phyloP scores from a whole-genome alignment of 2,329 filamentous ascomycete species.

The Colletotrichum noveboracense region DNA sequence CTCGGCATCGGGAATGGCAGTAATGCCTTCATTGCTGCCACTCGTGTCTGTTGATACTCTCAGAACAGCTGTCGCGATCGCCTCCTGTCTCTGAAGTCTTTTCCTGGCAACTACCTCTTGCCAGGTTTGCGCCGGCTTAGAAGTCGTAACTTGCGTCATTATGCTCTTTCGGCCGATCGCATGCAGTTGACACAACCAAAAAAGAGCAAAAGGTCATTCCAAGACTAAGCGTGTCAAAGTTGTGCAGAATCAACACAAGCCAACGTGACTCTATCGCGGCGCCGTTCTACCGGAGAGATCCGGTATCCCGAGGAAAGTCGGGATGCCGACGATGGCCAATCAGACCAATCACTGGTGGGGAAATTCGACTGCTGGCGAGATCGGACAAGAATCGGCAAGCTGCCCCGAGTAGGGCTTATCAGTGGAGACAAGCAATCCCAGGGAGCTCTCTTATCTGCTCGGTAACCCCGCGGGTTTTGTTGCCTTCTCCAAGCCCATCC shows the following conservation, averaged over 20 bases:
- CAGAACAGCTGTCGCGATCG: not conserved
- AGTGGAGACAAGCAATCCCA: not conserved
- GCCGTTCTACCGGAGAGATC: not conserved
- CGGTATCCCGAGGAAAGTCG: not conserved
- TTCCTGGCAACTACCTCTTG: not conserved
- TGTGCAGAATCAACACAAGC: not conserved
- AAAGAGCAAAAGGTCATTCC: not conserved
- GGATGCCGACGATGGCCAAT: not conserved
- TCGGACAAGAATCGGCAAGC: not conserved
- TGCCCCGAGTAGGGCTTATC: not conserved
- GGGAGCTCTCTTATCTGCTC: not conserved
- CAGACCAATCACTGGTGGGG: not conserved
- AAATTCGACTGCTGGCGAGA: not conserved
- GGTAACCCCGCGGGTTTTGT: not conserved
- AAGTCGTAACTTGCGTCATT: not conserved
- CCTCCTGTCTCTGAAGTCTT: not conserved
- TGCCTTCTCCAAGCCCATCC: not conserved
- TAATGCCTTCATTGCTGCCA: not conserved
- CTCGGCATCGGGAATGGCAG: not conserved
- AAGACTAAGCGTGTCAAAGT: not conserved
- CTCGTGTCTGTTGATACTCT: not conserved
- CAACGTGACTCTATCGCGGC: not conserved
- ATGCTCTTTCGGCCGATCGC: not conserved
- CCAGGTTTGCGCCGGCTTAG: not conserved
- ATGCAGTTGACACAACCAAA: not conserved